Evolutionary conservation across 345 rosid genomes (phyloP).

Genomic region (Euclidium syriacum): DNA sequence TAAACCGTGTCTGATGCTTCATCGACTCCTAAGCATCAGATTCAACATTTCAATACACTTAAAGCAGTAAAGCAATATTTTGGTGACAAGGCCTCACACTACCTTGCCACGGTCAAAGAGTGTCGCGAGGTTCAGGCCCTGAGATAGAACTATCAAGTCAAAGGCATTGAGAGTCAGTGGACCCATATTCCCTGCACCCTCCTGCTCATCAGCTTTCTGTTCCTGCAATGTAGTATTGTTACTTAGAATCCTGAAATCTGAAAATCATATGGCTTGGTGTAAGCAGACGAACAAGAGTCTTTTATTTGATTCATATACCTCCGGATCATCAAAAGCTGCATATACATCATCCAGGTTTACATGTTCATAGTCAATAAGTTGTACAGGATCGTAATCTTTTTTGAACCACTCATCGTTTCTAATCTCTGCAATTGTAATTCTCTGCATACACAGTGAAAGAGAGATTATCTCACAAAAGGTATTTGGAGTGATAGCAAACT

Average conservation of each 20-base stretch:
- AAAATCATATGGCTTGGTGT: background rate
- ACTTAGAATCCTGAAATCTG: background rate
- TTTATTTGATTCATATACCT: conserved; percentile 39
- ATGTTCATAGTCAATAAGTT: conserved; percentile 75
- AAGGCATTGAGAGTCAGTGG: conserved; percentile 93
- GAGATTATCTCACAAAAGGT: too few relatives aligned
- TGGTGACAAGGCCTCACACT: too few relatives aligned
- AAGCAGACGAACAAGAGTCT: background rate
- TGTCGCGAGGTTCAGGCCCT: conserved; percentile 89
- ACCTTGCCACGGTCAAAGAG: conserved; percentile 88
- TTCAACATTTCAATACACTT: too few relatives aligned
- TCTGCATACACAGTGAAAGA: conserved; percentile 39
- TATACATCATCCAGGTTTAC: conserved; percentile 91
- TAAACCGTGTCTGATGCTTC: conserved; percentile 79
- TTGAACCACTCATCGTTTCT: conserved; percentile 79
- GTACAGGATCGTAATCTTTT: conserved; percentile 58
- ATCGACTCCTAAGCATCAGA: too few relatives aligned
- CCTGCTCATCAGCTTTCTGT: conserved; percentile 45
- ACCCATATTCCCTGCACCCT: conserved; percentile 50
- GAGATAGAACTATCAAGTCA: conserved; percentile 85
- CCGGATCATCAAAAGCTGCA: conserved; percentile 86
- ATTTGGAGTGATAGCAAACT: too few relatives aligned
- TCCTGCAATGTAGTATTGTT: conserved; percentile 42
- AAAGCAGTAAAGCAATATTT: too few relatives aligned
- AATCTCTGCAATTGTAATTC: conserved; percentile 75